Evolutionary conservation across 73 alveolate genomes (phyloP).

Genomic region (Loxodes magnus): DNA sequence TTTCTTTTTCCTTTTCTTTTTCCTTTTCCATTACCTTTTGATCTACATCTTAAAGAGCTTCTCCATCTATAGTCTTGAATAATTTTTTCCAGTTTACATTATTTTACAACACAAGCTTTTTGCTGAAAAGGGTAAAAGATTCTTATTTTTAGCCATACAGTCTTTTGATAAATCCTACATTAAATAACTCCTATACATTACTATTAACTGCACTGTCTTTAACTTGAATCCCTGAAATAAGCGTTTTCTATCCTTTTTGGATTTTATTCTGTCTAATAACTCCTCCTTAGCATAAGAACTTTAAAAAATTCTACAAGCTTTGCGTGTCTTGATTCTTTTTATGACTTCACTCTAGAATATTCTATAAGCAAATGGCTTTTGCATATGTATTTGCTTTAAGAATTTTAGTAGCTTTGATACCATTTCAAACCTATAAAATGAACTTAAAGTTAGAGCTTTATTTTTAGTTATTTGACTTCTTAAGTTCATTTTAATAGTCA

Average conservation of each 20-base stretch:
- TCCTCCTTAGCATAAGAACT: conserved; percentile 77
- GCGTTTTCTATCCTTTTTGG: conserved; percentile 57
- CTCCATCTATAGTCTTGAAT: neutral
- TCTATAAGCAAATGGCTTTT: conserved; percentile 86
- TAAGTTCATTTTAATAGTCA: conserved; percentile 22
- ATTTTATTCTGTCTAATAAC: conserved; percentile 71
- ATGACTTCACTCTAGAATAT: conserved; percentile 34
- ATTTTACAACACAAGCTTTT: neutral
- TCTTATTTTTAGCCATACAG: neutral
- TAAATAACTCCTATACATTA: conserved; percentile 8
- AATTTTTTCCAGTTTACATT: neutral
- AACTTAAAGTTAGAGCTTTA: conserved; percentile 60
- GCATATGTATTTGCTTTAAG: conserved; percentile 82
- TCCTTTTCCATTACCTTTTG: no score
- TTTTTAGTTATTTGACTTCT: conserved; percentile 29
- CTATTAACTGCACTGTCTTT: conserved; percentile 24
- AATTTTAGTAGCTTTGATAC: conserved; percentile 75
- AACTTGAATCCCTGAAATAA: conserved; percentile 29
- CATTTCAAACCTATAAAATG: conserved; percentile 97
- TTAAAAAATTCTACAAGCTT: conserved; percentile 16
- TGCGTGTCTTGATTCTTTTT: conserved; percentile 40
- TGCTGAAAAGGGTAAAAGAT: neutral
- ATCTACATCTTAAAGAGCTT: no score
- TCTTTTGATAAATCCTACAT: neutral
- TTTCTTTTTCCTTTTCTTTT: no score